Conservation (phyloP, 352 stramenopile genomes). For the Globisporangium middletonii region DNA sequence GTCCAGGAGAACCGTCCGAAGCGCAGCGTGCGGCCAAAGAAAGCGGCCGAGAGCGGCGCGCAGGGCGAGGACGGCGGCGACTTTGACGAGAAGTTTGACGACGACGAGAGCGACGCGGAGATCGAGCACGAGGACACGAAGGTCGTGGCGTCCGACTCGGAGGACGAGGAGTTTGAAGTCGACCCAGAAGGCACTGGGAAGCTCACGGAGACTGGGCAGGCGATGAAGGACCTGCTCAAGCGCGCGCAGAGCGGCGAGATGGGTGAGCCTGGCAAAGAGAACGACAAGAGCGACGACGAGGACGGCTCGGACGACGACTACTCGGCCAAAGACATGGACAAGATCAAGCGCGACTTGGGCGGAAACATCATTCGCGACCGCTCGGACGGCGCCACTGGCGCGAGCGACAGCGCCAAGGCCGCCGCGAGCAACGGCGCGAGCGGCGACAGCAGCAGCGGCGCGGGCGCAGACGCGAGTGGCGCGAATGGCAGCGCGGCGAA, state of each 20-base stretch:
- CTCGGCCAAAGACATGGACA: conserved; percentile 79
- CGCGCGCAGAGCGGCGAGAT: conserved; percentile 74
- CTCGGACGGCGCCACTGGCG: conserved; percentile 15
- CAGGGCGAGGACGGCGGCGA: conserved; percentile 79
- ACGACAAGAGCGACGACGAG: conserved; percentile 59
- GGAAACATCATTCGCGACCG: conserved; percentile 77
- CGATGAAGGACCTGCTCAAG: conserved; percentile 82
- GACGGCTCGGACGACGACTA: conserved; percentile 58
- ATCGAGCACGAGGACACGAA: conserved; percentile 68
- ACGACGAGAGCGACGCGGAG: conserved; percentile 82
- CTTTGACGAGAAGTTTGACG: conserved; percentile 86
- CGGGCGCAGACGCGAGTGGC: conserved; percentile 1
- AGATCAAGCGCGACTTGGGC: conserved; percentile 69
- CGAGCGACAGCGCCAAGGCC: not conserved
- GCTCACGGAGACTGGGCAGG: conserved; percentile 74
- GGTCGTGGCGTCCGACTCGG: conserved; percentile 62
- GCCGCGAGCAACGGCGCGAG: not conserved
- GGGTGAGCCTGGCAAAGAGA: conserved; percentile 43
- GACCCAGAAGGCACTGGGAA: conserved; percentile 65
- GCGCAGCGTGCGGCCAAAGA: conserved; percentile 45
- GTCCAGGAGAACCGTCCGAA: conserved; percentile 45
- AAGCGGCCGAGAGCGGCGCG: conserved; percentile 33
- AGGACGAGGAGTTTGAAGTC: conserved; percentile 73
- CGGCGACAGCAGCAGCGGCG: conserved; percentile 4
- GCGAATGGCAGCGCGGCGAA: conserved; percentile 18